phyloP scores from a whole-genome alignment of 257 asterid species.

The Jaltomata sinuosa region DNA sequence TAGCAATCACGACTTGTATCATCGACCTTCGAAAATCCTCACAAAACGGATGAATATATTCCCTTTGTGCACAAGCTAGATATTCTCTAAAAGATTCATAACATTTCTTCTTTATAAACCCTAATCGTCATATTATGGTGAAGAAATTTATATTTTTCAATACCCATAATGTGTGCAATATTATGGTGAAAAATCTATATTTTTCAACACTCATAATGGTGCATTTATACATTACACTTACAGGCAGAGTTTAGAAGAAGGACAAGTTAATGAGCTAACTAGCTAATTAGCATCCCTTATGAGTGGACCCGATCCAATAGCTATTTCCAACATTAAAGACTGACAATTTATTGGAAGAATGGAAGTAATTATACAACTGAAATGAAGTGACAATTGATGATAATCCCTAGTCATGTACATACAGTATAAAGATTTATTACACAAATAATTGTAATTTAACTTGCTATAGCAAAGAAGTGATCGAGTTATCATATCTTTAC shows the following conservation, averaged over 20 bases:
- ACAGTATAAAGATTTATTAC: background rate
- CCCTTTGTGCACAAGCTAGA: background rate
- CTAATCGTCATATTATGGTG: background rate
- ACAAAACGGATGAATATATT: background rate
- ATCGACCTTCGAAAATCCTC: background rate
- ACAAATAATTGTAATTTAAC: background rate
- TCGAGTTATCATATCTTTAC: background rate
- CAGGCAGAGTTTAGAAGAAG: background rate
- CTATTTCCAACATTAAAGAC: background rate
- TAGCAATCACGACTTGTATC: too few relatives aligned
- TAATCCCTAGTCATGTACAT: background rate
- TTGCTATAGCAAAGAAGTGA: background rate
- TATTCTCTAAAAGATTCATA: background rate
- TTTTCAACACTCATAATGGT: background rate
- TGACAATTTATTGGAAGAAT: background rate
- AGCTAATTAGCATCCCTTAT: background rate
- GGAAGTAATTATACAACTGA: background rate
- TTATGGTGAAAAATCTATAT: too few relatives aligned
- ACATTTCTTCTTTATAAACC: background rate
- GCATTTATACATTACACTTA: background rate
- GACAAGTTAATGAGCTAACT: background rate
- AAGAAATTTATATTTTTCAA: background rate
- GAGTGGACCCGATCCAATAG: background rate
- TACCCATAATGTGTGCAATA: too few relatives aligned
- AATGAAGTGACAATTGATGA: background rate